phyloP scores from a whole-genome alignment of 2,329 filamentous ascomycete species.

The Talaromyces atroroseus region DNA sequence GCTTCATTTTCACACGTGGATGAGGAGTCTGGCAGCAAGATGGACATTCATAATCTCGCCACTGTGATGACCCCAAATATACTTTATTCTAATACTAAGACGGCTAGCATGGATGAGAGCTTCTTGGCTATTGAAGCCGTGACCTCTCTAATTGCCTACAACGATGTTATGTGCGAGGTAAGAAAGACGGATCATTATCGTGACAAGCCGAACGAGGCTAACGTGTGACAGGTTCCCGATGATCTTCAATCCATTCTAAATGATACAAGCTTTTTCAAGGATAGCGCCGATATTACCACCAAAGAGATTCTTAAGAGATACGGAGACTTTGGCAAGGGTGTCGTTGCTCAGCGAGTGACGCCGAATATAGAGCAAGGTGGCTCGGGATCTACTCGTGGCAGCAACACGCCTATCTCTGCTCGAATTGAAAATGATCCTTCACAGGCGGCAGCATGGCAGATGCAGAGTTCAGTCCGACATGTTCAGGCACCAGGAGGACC shows the following conservation, averaged over 20 bases:
- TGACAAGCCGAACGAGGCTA: constrained; percentile 46
- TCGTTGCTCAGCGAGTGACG: constrained; percentile 52
- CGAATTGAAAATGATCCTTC: constrained; percentile 81
- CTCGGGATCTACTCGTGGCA: constrained; percentile 35
- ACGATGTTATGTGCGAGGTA: constrained; percentile 97
- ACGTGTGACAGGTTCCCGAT: constrained; percentile 68
- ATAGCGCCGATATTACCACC: constrained; percentile 79
- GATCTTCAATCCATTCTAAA: constrained; percentile 81
- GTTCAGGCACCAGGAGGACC: constrained; percentile 48
- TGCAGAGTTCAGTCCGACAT: constrained; percentile 77
- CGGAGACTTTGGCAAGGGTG: constrained; percentile 68
- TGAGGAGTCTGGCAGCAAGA: constrained; percentile 94
- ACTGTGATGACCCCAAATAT: constrained; percentile 98
- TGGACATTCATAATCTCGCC: constrained; percentile 96
- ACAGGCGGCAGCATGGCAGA: constrained; percentile 64
- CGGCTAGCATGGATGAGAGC: constrained; percentile 73
- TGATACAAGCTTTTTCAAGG: constrained; percentile 76
- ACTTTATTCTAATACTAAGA: constrained; percentile 65
- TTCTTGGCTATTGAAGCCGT: constrained; percentile 93
- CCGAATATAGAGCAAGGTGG: constrained; percentile 46
- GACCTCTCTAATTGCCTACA: constrained; percentile 82
- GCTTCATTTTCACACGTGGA: constrained; percentile 96
- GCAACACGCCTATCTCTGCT: constrained; percentile 49
- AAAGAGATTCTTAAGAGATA: constrained; percentile 96
- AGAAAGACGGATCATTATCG: constrained; percentile 64